Evolutionary conservation across 768 basidiomycete species (phyloP).

Genomic region (Lactarius tabidus): DNA sequence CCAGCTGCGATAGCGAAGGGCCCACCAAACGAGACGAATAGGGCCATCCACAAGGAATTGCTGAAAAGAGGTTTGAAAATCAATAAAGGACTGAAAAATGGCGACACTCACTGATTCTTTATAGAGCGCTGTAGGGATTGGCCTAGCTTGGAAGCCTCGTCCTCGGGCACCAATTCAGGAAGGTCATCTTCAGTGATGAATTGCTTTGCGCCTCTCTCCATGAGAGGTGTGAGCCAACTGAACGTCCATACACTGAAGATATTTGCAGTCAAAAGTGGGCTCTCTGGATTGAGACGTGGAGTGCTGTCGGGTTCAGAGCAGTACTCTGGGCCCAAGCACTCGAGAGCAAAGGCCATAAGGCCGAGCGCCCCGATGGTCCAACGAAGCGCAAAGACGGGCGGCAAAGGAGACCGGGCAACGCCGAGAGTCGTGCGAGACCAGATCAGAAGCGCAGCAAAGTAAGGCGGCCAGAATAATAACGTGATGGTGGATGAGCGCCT

Average conservation of each 20-base stretch:
- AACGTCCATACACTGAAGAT: constrained; percentile 82
- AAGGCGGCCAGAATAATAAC: constrained; percentile 80
- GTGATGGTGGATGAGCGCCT: constrained; percentile 66
- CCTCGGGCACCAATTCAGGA: constrained; percentile 61
- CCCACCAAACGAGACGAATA: constrained; percentile 73
- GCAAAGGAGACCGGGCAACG: constrained; percentile 32
- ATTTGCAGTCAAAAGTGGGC: constrained; percentile 71
- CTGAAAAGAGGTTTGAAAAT: constrained; percentile 33
- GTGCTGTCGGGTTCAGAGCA: constrained; percentile 31
- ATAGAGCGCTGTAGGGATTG: constrained; percentile 56
- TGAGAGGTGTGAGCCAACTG: constrained; percentile 77
- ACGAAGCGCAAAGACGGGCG: constrained; percentile 43
- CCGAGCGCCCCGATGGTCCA: constrained; percentile 43
- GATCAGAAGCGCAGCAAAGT: constrained; percentile 45
- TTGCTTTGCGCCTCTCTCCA: constrained; percentile 60
- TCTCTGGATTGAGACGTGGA: constrained; percentile 48
- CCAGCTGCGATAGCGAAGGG: constrained; percentile 59
- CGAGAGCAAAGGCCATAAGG: constrained; percentile 54
- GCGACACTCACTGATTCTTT: constrained; percentile 51
- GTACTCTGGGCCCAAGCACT: constrained; percentile 65
- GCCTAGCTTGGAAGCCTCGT: constrained; percentile 70
- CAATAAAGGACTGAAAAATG: background rate
- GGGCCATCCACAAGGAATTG: constrained; percentile 63
- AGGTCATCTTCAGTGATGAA: constrained; percentile 85
- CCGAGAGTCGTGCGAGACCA: constrained; percentile 58